phyloP scores from a whole-genome alignment of 768 basidiomycete species.

The Lactifluus hygrophoroides region DNA sequence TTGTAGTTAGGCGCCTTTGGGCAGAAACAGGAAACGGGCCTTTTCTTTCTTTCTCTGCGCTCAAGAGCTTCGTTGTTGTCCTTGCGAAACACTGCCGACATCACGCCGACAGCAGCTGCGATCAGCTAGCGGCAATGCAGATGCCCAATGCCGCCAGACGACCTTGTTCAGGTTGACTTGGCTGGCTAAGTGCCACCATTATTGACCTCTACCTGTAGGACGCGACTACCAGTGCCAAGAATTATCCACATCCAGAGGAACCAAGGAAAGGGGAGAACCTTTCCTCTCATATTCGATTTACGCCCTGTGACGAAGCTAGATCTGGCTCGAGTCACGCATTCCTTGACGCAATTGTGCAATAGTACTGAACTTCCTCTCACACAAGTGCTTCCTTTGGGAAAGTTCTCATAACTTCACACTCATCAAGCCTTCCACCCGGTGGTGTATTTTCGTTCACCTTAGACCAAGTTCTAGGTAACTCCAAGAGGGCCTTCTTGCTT shows the following conservation, averaged over 20 bases:
- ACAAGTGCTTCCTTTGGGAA: not conserved
- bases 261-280: not conserved
- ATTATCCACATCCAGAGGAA: not conserved
- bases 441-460: not conserved
- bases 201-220: not conserved
- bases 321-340: not conserved
- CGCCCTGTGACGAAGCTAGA: not conserved
- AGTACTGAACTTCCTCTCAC: not conserved
- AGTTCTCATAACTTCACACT: not conserved
- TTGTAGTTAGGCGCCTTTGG: not conserved
- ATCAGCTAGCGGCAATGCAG: not conserved
- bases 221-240: not conserved
- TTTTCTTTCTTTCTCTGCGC: not conserved
- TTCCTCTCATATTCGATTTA: not conserved
- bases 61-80: not conserved
- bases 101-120: not conserved
- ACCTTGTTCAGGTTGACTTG: not conserved
- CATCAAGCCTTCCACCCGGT: not conserved
- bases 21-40: not conserved
- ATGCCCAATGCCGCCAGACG: not conserved
- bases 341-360: slow-evolving; percentile 3
- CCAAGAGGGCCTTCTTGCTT: too few species aligned
- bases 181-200: not conserved
- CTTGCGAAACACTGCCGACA: not conserved
- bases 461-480: not conserved